Evolutionary conservation across 2,329 filamentous ascomycete genomes (phyloP).

Genomic region (Drechslerella dactyloides): DNA sequence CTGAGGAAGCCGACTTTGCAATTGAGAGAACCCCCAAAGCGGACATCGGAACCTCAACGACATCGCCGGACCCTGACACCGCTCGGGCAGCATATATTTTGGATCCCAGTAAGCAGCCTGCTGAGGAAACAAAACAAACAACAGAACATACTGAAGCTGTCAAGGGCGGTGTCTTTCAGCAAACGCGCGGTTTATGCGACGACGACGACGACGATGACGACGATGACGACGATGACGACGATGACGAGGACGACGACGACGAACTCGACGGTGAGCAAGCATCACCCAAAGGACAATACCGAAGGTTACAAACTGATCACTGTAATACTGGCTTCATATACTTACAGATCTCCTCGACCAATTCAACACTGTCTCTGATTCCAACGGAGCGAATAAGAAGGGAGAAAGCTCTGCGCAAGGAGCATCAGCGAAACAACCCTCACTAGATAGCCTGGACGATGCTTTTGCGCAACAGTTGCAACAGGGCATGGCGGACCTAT

Average conservation of each 20-base stretch:
- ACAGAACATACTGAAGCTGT: neutral
- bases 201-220: slow-evolving; percentile 51
- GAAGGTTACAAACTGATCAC: slow-evolving; percentile 12
- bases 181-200: neutral
- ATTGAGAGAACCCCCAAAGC: neutral
- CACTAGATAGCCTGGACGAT: slow-evolving; percentile 66
- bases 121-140: neutral
- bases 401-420: slow-evolving; percentile 38
- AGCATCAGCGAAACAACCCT: slow-evolving; percentile 56
- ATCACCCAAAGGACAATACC: slow-evolving; percentile 1
- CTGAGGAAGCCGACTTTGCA: neutral
- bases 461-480: slow-evolving; percentile 87
- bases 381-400: slow-evolving; percentile 15
- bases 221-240: slow-evolving; percentile 74
- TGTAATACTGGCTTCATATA: neutral
- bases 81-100: neutral
- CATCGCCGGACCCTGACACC: neutral
- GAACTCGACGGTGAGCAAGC: slow-evolving; percentile 79
- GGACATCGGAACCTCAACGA: neutral
- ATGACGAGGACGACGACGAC: slow-evolving; percentile 89
- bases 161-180: slow-evolving; percentile 2
- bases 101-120: neutral
- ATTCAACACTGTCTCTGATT: slow-evolving; percentile 63
- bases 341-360: slow-evolving; percentile 84
- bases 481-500: slow-evolving; percentile 82